phyloP scores from a whole-genome alignment of 208 protist genomes.

The Trypanosoma cruzi region DNA sequence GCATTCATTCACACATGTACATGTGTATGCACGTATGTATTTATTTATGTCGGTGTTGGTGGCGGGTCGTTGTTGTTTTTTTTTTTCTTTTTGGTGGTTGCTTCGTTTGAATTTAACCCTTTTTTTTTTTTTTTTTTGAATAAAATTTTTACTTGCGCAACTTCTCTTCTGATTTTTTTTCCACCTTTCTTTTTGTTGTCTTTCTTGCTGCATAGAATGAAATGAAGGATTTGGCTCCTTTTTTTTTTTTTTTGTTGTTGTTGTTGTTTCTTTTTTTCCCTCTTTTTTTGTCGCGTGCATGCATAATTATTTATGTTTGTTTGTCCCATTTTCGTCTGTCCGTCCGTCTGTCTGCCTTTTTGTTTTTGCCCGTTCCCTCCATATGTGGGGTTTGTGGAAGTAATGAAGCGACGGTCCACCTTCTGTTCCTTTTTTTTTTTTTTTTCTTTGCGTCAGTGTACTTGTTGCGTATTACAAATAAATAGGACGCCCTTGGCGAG shows the following conservation, averaged over 20 bases:
- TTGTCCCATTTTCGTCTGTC: background rate
- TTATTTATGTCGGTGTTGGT: no score
- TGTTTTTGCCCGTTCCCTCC: background rate
- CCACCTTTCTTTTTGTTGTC: background rate
- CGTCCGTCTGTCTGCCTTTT: background rate
- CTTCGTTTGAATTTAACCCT: background rate
- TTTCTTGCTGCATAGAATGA: background rate
- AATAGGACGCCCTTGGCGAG: background rate
- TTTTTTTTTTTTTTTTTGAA: background rate
- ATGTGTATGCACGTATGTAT: no score
- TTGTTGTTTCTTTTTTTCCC: no score
- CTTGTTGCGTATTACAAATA: background rate
- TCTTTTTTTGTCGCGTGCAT: background rate
- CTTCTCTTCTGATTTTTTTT: background rate
- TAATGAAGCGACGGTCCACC: background rate
- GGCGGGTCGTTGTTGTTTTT: no score
- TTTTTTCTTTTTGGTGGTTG: background rate
- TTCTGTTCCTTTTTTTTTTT: constrained; percentile 12
- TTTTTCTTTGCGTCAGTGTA: constrained; percentile 3
- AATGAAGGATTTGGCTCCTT: background rate
- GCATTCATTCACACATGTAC: no score
- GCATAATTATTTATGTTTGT: background rate
- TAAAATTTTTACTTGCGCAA: background rate
- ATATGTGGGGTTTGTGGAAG: background rate
- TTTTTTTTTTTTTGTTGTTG: background rate